Evolutionary conservation across 768 basidiomycete genomes (phyloP).

Genomic region (Cyclocybe aegerita): DNA sequence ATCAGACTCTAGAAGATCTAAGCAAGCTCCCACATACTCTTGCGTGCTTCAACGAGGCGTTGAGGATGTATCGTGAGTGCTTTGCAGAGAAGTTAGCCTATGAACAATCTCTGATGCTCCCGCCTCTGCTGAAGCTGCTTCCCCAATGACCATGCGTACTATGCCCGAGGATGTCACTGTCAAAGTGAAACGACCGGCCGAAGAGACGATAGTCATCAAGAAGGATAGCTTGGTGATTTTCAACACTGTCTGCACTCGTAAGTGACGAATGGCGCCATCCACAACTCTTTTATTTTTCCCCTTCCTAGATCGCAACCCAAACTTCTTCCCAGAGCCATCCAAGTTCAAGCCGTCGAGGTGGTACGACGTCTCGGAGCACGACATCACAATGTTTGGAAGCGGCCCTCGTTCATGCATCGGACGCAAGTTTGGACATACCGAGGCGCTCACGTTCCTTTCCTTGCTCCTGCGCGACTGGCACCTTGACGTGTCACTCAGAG

Average conservation of each 20-base stretch:
- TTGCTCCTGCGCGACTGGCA: constrained; percentile 11
- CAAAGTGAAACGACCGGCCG: constrained; percentile 1
- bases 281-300: background rate
- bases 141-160: constrained; percentile 1
- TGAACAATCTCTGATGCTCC: background rate
- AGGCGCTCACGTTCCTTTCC: constrained; percentile 7
- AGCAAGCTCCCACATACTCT: constrained; percentile 1
- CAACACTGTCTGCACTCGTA: constrained; percentile 5
- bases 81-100: background rate
- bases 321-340: constrained; percentile 3
- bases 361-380: constrained; percentile 7
- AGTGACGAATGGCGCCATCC: background rate
- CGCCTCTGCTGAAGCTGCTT: constrained; percentile 2
- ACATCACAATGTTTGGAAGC: constrained; percentile 7
- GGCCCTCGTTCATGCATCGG: constrained; percentile 11
- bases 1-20: constrained; percentile 5
- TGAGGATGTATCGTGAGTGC: constrained; percentile 9
- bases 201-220: constrained; percentile 3
- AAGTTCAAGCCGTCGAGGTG: constrained; percentile 11
- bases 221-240: constrained; percentile 1
- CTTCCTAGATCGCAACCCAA: constrained; percentile 8
- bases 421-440: constrained; percentile 9
- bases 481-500: background rate
- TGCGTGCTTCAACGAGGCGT: constrained; percentile 10
- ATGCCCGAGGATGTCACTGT: constrained; percentile 7